Evolutionary conservation across 352 stramenopile species (phyloP).

Genomic region (Globisporangium alternatum): DNA sequence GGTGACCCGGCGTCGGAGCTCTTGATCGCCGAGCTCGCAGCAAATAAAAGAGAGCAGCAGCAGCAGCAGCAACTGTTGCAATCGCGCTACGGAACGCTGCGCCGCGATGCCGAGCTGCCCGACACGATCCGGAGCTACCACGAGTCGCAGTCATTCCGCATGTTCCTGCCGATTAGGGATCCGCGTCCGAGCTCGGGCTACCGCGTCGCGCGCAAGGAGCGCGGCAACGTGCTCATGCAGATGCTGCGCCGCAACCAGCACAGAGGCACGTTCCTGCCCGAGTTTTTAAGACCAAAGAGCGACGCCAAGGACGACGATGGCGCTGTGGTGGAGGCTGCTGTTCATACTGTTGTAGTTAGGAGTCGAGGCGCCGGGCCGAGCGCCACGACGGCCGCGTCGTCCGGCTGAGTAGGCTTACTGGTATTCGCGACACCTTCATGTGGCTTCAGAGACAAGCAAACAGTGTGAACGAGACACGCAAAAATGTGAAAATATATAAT

Average conservation of each 20-base stretch:
- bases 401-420: not conserved
- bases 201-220: conserved; percentile 29
- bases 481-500: not conserved
- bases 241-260: conserved; percentile 43
- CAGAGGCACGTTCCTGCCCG: conserved; percentile 12
- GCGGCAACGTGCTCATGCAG: conserved; percentile 51
- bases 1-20: not conserved
- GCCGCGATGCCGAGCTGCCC: conserved; percentile 34
- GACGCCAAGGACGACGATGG: not conserved
- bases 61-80: conserved; percentile 28
- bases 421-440: not conserved
- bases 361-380: not conserved
- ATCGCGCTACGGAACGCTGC: conserved; percentile 31
- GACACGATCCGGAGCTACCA: conserved; percentile 29
- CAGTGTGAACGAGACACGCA: not conserved
- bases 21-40: conserved; percentile 13
- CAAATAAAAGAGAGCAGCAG: conserved; percentile 4
- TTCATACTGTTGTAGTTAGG: not conserved
- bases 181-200: conserved; percentile 36
- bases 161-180: conserved; percentile 58
- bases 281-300: conserved; percentile 9
- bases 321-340: too few species aligned
- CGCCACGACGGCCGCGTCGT: not conserved
- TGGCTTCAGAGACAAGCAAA: conserved; percentile 1
- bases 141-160: conserved; percentile 54